Base-by-base conservation (phyloP, 306 rosid species). In the Cicer yamashitae region DNA sequence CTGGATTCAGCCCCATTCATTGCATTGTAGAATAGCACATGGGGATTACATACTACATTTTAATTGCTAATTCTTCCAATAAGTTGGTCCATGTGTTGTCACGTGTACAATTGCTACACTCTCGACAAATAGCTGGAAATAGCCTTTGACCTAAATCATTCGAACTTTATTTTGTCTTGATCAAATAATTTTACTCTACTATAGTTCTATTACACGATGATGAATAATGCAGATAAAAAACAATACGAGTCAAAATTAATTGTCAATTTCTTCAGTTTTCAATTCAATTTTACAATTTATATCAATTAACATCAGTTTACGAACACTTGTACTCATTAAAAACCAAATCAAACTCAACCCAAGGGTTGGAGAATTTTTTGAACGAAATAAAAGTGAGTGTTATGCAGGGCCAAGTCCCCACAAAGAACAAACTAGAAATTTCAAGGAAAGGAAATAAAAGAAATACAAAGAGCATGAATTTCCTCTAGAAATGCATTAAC, bases 41-140 rank as follows among this genome's bases (percentile, higher is more conserved):
- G 80, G 62, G 60, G 66, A 70, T 60, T 70, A 66, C 71, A 54
- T 79, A 40, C 66, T 59, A 40, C 30, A 53, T 62, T 58, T 68
- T 60, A 25, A 73, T 64, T 43, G 76, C 75, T 44, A 66, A 70
- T 65, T 39, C 64, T 73, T 70, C 61, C 77, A 53, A 48, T 53
- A 47, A 45, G 74, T 58, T 57, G 80, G 63, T 67, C 70, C 30
- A 25, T 25, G 30, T 25, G 30, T 25, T 25, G 30, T 25, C 38
- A 39, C 41, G 58, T 40, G 34, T 15, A 20, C n/a, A 17, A 44
- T 57, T 70, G 61, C 73, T 51, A 67, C 71, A 12, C 13, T 47
- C 22, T 57, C 46, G 37, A 65, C 48, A 25, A 60, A 60, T 53
- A 67, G 8, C 79, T 71, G n/a, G 11, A 17, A 47, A 81, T 43